A percentile compares a stretch with the other conserved stretches of the same genome.
Evolutionary conservation across 805 yeast genomes (phyloP).

Genomic region (Candida palmyrensis): DNA sequence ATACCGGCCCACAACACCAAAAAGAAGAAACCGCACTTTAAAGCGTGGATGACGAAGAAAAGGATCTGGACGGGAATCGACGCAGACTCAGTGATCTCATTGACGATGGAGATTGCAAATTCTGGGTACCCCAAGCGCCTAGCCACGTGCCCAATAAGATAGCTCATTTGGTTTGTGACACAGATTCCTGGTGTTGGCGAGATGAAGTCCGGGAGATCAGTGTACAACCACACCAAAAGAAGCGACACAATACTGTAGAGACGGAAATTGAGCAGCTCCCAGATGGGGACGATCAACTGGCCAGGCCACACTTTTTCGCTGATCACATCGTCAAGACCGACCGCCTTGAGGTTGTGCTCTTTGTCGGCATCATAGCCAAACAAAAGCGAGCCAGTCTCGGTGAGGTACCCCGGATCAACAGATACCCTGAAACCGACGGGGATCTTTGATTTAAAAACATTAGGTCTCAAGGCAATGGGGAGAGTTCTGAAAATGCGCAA

Average conservation of each 20-base stretch:
- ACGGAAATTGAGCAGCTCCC: constrained; percentile 48
- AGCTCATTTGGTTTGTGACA: constrained; percentile 55
- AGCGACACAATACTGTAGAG: constrained; percentile 34
- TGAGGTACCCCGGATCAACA: constrained; percentile 71
- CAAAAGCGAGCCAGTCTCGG: constrained; percentile 76
- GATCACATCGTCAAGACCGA: constrained; percentile 45
- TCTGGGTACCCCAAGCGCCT: constrained; percentile 31
- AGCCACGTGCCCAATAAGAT: constrained; percentile 16
- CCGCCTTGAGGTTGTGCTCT: constrained; percentile 35
- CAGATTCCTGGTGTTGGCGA: constrained; percentile 93
- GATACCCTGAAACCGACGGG: constrained; percentile 66
- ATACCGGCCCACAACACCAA: constrained; percentile 62
- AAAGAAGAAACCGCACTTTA: constrained; percentile 56
- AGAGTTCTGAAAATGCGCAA: constrained; percentile 56
- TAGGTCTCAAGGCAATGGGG: constrained; percentile 77
- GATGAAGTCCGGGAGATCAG: constrained; percentile 85
- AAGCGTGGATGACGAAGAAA: constrained; percentile 67
- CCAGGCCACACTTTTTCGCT: constrained; percentile 79
- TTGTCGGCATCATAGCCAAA: constrained; percentile 56
- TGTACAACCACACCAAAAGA: constrained; percentile 74
- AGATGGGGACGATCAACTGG: constrained; percentile 74
- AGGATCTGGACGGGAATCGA: constrained; percentile 49
- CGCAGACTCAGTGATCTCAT: constrained; percentile 41
- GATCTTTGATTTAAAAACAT: constrained; percentile 57
- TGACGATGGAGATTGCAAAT: constrained; percentile 42